Conservation (phyloP, 1,284 basidiomycete species). For the Ceratobasidium sp. region DNA sequence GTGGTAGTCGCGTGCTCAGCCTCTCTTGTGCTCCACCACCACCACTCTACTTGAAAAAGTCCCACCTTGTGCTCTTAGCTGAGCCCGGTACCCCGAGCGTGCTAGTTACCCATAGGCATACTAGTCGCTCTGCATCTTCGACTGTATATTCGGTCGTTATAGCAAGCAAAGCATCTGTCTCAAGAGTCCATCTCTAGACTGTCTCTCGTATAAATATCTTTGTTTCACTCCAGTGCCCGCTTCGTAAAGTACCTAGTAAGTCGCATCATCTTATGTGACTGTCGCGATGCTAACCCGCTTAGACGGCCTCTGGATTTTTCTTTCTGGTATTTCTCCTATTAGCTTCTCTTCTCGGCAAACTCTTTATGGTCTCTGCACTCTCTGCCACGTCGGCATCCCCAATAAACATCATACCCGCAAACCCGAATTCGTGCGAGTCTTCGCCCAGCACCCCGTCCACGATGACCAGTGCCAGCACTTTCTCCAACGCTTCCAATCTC, state of each 20-base stretch:
- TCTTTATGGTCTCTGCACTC: conserved; percentile 35
- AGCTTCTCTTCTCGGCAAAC: conserved; percentile 7
- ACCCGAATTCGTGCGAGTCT: conserved; percentile 24
- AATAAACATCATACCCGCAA: conserved; percentile 20
- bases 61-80: no score
- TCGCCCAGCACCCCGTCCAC: conserved; percentile 40
- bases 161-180: conserved; percentile 35
- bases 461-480: conserved; percentile 37
- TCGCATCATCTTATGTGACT: neutral
- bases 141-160: conserved; percentile 18
- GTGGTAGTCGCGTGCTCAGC: no score
- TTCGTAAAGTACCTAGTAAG: conserved; percentile 5
- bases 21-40: neutral
- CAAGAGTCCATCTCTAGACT: neutral
- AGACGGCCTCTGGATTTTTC: neutral
- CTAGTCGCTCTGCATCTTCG: conserved; percentile 43
- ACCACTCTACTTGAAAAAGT: neutral
- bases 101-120: neutral
- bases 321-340: neutral
- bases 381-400: conserved; percentile 34
- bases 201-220: neutral
- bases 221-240: neutral
- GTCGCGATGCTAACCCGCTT: neutral
- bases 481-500: conserved; percentile 12
- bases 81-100: no score